Conservation (phyloP, 495 filamentous ascomycete genomes). For the Penicillium pulvis region DNA sequence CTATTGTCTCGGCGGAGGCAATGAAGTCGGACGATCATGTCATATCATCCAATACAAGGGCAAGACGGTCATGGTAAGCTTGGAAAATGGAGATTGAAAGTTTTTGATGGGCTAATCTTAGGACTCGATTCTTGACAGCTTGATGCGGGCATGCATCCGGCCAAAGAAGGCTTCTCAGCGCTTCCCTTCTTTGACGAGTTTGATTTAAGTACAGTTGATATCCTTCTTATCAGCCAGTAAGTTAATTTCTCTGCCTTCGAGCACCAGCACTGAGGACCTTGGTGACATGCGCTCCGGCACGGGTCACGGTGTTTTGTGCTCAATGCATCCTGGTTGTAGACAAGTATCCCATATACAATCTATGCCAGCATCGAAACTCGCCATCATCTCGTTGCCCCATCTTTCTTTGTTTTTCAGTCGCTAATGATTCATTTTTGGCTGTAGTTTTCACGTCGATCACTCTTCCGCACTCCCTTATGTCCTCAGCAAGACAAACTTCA, state of each 20-base stretch:
- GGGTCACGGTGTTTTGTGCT: background rate
- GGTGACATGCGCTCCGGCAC: background rate
- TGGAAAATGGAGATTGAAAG: slow-evolving; percentile 12
- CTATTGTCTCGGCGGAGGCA: slow-evolving; percentile 89
- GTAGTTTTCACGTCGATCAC: slow-evolving; percentile 96
- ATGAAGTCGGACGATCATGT: slow-evolving; percentile 95
- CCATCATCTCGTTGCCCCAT: background rate
- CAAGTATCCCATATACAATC: background rate
- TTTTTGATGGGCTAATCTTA: background rate
- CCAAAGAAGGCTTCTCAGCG: slow-evolving; percentile 91
- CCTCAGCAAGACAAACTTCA: slow-evolving; percentile 95
- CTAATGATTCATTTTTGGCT: slow-evolving; percentile 7
- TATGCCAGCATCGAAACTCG: background rate
- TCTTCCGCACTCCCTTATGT: slow-evolving; percentile 96
- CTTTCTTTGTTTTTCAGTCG: background rate
- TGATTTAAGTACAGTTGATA: slow-evolving; percentile 94
- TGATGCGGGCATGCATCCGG: slow-evolving; percentile 94
- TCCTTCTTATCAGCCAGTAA: slow-evolving; percentile 98
- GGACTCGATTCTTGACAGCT: slow-evolving; percentile 48
- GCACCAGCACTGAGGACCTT: background rate
- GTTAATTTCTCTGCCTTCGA: slow-evolving; percentile 33
- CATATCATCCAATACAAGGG: slow-evolving; percentile 99
- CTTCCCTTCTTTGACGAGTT: slow-evolving; percentile 99
- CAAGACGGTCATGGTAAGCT: slow-evolving; percentile 92
- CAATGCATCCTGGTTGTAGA: background rate